Evolutionary conservation across 108 stramenopile species (phyloP), one percentile per base, ranked within the genome.

Genomic region (Cylindrotheca closterium): DNA sequence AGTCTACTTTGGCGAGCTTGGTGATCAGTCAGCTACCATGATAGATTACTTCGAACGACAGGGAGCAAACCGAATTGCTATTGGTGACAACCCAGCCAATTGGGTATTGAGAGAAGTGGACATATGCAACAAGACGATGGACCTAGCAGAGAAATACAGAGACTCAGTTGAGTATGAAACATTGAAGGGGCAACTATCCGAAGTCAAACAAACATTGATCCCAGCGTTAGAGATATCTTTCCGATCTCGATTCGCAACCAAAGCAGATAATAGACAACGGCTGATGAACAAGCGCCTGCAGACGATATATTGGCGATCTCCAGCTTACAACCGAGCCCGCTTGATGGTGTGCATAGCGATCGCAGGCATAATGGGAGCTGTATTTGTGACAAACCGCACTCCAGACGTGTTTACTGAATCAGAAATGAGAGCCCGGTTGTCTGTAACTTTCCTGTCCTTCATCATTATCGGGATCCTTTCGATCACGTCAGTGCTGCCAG

Each of bases 81-180:
- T 65, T 22, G 84, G 82, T 58, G 88, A 85, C 55, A 89, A 89
- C 54, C 88, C 88, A 8, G 84, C 88, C 5, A 81, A 85, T 30
- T 89, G 88, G 88, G 81, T 89, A 57, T 45, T 89, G 21, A 64
- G 75, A 45, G 78, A 76, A 22, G 49, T 86, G 3, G 34, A 54
- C 46, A 45, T 53, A 17, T 30, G 28, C 28, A 57, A 69, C 45
- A 50, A 53, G 1, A 26, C 61, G 4, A 55, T 49, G 26, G 86
- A 87, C 47, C 70, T 75, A 56, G 76, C 73, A 22, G 81, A 80
- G 33, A 37, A 63, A 7, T 85, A 81, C 32, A 37, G 54, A 21
- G 23, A 73, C 22, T 33, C 45, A 29, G 17, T 30, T 30, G 63
- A 65, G 31, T 73, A 52, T 50, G 28, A 30, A 15, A 30, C 31